Evolutionary conservation across 495 filamentous ascomycete genomes (phyloP).

Genomic region (Penicillium verhagenii): DNA sequence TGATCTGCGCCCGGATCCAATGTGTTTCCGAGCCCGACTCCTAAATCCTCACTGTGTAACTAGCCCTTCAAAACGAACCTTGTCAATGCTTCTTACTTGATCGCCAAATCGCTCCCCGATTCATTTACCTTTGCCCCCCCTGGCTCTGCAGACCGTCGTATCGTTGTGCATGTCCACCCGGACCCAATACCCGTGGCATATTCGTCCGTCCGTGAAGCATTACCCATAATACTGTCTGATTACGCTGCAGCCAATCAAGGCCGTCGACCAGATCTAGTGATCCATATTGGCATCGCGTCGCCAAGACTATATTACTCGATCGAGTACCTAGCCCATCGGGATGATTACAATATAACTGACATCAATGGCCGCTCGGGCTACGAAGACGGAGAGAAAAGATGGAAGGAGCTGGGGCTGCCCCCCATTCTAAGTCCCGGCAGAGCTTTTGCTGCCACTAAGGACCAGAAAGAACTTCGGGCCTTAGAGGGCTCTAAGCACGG

Average conservation of each 20-base stretch:
- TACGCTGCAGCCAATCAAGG: constrained; percentile 35
- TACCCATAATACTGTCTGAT: constrained; percentile 56
- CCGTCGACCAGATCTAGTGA: constrained; percentile 58
- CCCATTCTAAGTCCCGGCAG: constrained; percentile 33
- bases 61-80: constrained; percentile 68
- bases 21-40: constrained; percentile 5
- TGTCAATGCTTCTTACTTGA: constrained; percentile 72
- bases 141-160: constrained; percentile 37
- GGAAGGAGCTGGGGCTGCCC: constrained; percentile 43
- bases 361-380: constrained; percentile 58
- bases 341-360: constrained; percentile 70
- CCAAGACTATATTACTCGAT: constrained; percentile 65
- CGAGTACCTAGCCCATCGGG: constrained; percentile 69
- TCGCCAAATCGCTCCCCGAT: constrained; percentile 52
- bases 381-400: constrained; percentile 50
- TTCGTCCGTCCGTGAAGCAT: constrained; percentile 53
- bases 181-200: constrained; percentile 70
- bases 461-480: neutral
- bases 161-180: constrained; percentile 66
- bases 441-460: constrained; percentile 6
- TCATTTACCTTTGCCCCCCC: constrained; percentile 28
- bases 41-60: constrained; percentile 5
- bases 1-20: constrained; percentile 22
- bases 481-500: neutral
- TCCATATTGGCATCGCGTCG: constrained; percentile 83